These are phyloP conservation scores for Clonostachys byssicola DNA, from an alignment of 2,329 filamentous ascomycete species.

Conservation along the genomic window DNA sequence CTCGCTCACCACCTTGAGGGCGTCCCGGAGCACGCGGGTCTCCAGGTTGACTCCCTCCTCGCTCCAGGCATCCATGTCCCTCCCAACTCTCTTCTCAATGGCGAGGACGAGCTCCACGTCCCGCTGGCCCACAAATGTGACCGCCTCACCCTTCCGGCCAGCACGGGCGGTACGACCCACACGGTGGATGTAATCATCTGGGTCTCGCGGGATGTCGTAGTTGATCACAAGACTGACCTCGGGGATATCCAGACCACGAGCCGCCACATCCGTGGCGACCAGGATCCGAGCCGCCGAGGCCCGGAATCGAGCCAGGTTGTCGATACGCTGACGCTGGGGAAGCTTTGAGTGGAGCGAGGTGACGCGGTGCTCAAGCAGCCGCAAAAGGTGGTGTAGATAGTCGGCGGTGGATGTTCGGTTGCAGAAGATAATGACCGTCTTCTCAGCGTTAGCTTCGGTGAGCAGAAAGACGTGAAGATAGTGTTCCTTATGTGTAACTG, in stretches of 20 bases:
- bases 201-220: slow-evolving; percentile 93
- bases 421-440: slow-evolving; percentile 87
- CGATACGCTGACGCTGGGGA: slow-evolving; percentile 76
- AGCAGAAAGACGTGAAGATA: slow-evolving; percentile 87
- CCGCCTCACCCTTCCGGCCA: slow-evolving; percentile 74
- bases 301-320: slow-evolving; percentile 88
- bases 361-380: slow-evolving; percentile 81
- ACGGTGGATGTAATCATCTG: slow-evolving; percentile 95
- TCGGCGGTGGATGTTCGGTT: slow-evolving; percentile 89
- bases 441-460: slow-evolving; percentile 70
- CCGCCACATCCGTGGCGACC: slow-evolving; percentile 92
- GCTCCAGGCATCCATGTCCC: slow-evolving; percentile 76
- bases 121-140: slow-evolving; percentile 88
- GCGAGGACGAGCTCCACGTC: slow-evolving; percentile 89
- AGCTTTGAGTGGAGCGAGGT: slow-evolving; percentile 88
- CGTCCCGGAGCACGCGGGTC: slow-evolving; percentile 78
- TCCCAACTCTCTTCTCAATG: slow-evolving; percentile 79
- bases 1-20: slow-evolving; percentile 86
- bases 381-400: slow-evolving; percentile 82
- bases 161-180: slow-evolving; percentile 94
- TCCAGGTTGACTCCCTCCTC: slow-evolving; percentile 96
- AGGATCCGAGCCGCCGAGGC: slow-evolving; percentile 84
- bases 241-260: slow-evolving; percentile 91
- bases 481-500: slow-evolving; percentile 89
- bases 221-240: slow-evolving; percentile 89